These are phyloP conservation scores for Escallonia herrerae DNA, from an alignment of 129 eudicot genomes.

Conservation along the genomic window DNA sequence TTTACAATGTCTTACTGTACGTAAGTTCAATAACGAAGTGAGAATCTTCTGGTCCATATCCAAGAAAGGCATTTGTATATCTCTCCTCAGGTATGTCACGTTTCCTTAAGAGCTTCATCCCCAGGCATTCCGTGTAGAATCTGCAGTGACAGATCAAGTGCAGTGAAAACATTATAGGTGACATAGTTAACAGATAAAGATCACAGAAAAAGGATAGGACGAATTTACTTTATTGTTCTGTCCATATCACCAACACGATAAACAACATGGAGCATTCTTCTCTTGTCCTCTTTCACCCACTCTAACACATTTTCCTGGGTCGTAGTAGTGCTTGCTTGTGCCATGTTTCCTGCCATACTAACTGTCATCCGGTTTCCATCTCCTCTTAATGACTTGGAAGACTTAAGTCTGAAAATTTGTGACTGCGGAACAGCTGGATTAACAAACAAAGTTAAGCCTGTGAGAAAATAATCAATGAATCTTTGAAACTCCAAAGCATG, in stretches of 20 bases:
- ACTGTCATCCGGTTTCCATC: constrained; percentile 28
- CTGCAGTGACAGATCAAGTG: constrained; percentile 27
- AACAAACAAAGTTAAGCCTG: constrained; percentile 12
- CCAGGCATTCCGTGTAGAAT: constrained; percentile 91
- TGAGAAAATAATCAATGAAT: neutral
- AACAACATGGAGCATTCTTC: constrained; percentile 99
- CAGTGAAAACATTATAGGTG: constrained; percentile 2
- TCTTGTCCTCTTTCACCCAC: constrained; percentile 85
- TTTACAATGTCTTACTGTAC: constrained; percentile 56
- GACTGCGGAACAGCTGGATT: constrained; percentile 48
- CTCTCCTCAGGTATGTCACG: constrained; percentile 97
- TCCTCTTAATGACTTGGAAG: constrained; percentile 44
- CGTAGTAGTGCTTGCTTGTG: constrained; percentile 67
- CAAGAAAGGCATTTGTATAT: constrained; percentile 97
- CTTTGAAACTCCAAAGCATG: no score
- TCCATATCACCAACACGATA: constrained; percentile 97
- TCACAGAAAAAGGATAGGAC: neutral
- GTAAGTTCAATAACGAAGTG: constrained; percentile 95
- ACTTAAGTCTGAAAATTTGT: constrained; percentile 46
- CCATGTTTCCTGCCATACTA: constrained; percentile 45
- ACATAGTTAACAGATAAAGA: neutral
- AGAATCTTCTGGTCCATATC: constrained; percentile 99
- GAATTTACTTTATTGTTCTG: constrained; percentile 84
- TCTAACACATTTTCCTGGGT: constrained; percentile 70
- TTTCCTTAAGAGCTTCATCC: constrained; percentile 91